Conservation (phyloP, 208 protist genomes). For the Trypanosoma rangeli region DNA sequence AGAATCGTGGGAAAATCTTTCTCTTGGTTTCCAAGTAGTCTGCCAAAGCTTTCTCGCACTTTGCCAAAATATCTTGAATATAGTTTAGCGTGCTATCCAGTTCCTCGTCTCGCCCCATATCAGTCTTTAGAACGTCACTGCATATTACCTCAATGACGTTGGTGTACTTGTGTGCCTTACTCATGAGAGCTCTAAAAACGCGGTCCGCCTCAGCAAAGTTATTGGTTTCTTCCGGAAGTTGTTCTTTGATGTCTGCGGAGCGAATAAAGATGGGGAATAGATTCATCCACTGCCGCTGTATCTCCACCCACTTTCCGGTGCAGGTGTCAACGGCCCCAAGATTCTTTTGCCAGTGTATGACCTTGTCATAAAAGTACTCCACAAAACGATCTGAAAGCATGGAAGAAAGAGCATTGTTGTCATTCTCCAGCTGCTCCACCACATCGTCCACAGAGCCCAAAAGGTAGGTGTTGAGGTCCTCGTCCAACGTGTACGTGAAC, state of each 20-base stretch:
- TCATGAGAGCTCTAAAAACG: slow-evolving; percentile 91
- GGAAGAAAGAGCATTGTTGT: slow-evolving; percentile 94
- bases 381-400: slow-evolving; percentile 97
- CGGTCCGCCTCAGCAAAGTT: slow-evolving; percentile 93
- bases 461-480: slow-evolving; percentile 86
- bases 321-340: slow-evolving; percentile 96
- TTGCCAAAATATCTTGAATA: slow-evolving; percentile 91
- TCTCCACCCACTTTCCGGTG: slow-evolving; percentile 95
- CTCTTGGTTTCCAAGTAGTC: slow-evolving; percentile 99
- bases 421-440: slow-evolving; percentile 95
- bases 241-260: slow-evolving; percentile 96
- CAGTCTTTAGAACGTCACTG: slow-evolving; percentile 74
- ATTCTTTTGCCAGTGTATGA: slow-evolving; percentile 95
- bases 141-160: slow-evolving; percentile 92
- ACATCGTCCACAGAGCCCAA: slow-evolving; percentile 94
- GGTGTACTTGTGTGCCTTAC: slow-evolving; percentile 89
- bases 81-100: slow-evolving; percentile 91
- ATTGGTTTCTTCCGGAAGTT: slow-evolving; percentile 96
- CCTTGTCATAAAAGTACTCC: slow-evolving; percentile 95
- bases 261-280: slow-evolving; percentile 98
- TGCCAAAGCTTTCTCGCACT: slow-evolving; percentile 96
- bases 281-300: slow-evolving; percentile 97
- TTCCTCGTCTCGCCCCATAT: slow-evolving; percentile 87
- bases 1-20: slow-evolving; percentile 98
- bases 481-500: slow-evolving; percentile 91